Evolutionary conservation across 108 stramenopile genomes (phyloP), one percentile per base, ranked within the genome.

Genomic region (Ochromonas danica): DNA sequence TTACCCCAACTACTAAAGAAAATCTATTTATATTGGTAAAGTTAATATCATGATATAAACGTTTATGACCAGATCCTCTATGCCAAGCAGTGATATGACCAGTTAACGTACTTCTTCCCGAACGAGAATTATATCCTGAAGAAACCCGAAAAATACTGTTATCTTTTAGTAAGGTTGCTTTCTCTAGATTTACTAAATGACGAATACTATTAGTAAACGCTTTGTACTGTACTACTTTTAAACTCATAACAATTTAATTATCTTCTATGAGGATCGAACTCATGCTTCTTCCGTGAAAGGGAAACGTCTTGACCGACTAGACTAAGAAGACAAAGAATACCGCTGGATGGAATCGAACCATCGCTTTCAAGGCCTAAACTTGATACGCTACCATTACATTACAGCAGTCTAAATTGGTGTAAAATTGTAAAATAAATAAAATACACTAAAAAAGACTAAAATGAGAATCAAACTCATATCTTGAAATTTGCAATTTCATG

Each of bases 401-500:
- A 57, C 51, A 57, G 51, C 51, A 57, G 51, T 57, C 51, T 57
- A 57, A 57, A 57, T 57, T 57, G 51, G 51, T 57, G 51, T 57
- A 57, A 57, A 57, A 57, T 57, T 57, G 51, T 57, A 57, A 57
- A 57, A 57, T 57, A 57, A 57, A 57, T 57, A 57, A 57, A 57
- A 57, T 57, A 57, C 51, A 57, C 51, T 57, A 57, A 57, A 57
- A 57, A 57, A 67, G 63, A 67, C 63, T 33, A 33, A 31, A 67
- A 67, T 31, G 63, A 67, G 63, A 67, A 22, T 67, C 31, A 33
- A 67, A 67, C 63, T 67, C 63, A 31, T 67, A 67, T 67, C 30
- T 67, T 67, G 31, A 67, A 67, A 67, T 67, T 67, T 67, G 63
- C 63, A 67, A 67, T 67, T 67, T 67, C 63, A 67, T 67, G 63